Conservation (phyloP, 371 early-diverging fungal species). For the Polyrhizophydium stewartii region DNA sequence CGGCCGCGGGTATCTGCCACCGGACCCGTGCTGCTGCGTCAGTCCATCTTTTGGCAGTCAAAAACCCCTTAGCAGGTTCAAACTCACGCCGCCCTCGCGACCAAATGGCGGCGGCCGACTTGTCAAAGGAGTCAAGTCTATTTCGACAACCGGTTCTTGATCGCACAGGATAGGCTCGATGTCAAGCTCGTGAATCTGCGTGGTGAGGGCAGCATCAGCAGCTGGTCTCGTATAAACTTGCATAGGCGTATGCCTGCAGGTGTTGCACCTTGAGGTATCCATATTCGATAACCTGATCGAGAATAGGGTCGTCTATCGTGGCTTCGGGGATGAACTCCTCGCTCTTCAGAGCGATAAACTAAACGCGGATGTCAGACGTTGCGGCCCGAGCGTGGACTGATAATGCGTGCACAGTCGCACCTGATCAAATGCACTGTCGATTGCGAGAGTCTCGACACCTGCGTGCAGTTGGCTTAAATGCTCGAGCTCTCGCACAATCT, state of each 20-base stretch:
- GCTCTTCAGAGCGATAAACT: constrained; percentile 23
- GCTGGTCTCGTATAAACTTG: not conserved
- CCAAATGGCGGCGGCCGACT: constrained; percentile 35
- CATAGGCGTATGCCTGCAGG: no score
- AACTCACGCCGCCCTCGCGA: constrained; percentile 13
- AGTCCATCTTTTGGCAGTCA: not conserved
- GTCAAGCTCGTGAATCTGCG: constrained; percentile 28
- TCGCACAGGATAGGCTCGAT: constrained; percentile 19
- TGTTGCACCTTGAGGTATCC: constrained; percentile 16
- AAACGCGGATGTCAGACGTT: not conserved
- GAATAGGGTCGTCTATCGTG: constrained; percentile 13
- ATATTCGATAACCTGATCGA: constrained; percentile 22
- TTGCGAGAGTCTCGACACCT: not conserved
- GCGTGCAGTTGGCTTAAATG: no score
- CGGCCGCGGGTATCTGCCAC: not conserved
- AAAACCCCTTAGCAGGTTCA: not conserved
- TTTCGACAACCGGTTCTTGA: constrained; percentile 19
- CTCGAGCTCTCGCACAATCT: no score
- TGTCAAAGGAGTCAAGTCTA: constrained; percentile 20
- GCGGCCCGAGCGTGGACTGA: not conserved
- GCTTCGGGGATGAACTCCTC: constrained; percentile 3
- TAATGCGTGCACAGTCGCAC: not conserved
- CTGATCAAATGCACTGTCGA: constrained; percentile 1
- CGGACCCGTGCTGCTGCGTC: no score
- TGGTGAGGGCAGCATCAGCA: not conserved